Evolutionary conservation across 192 early-diverging fungal species (phyloP).

Genomic region (Geranomyces variabilis): DNA sequence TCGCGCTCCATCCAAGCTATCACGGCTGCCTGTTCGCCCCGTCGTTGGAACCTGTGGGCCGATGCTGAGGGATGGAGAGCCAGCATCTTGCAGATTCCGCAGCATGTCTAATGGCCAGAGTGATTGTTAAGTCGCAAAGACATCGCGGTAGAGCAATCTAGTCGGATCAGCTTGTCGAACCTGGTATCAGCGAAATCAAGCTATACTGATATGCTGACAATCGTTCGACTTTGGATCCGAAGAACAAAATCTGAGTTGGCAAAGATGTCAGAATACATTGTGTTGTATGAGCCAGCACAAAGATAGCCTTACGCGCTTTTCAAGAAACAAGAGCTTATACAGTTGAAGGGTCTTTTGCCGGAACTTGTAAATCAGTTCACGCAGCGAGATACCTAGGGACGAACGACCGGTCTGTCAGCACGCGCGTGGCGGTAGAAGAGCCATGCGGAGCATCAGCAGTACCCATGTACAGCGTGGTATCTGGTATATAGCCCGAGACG

Average conservation of each 20-base stretch:
- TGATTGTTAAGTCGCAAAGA: neutral
- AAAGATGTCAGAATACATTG: no score
- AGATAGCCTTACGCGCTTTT: slow-evolving; percentile 59
- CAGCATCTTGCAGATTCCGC: slow-evolving; percentile 55
- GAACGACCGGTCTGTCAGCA: neutral
- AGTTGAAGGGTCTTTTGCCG: slow-evolving; percentile 74
- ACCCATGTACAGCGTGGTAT: slow-evolving; percentile 73
- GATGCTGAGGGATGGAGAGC: slow-evolving; percentile 36
- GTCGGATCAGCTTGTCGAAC: no score
- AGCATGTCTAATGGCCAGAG: slow-evolving; percentile 40
- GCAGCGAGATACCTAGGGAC: slow-evolving; percentile 64
- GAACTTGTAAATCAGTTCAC: slow-evolving; percentile 74
- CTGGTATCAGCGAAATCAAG: slow-evolving; percentile 74
- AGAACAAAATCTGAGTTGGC: slow-evolving; percentile 74
- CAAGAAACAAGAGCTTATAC: slow-evolving; percentile 75
- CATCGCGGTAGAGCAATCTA: neutral
- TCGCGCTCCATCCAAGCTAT: slow-evolving; percentile 10
- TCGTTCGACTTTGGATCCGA: slow-evolving; percentile 79
- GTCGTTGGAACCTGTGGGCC: neutral
- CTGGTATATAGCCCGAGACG: slow-evolving; percentile 59
- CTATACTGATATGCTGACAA: slow-evolving; percentile 80
- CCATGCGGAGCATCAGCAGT: neutral
- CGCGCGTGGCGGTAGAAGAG: neutral
- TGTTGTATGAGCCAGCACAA: neutral
- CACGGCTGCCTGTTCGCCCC: slow-evolving; percentile 6